phyloP scores from a whole-genome alignment of 305 asterid species.

The Fraxinus sp. region DNA sequence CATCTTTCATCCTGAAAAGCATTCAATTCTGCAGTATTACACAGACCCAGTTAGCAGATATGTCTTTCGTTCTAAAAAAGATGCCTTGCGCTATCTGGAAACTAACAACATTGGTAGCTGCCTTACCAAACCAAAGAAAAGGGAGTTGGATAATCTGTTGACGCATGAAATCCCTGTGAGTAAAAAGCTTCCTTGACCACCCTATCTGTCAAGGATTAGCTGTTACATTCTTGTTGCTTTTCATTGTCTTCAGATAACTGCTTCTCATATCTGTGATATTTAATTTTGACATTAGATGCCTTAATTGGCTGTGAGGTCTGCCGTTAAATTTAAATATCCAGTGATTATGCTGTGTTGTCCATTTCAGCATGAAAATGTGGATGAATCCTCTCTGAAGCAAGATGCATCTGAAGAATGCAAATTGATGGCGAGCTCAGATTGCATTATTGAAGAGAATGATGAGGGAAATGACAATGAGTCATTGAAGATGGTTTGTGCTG shows the following conservation, averaged over 20 bases:
- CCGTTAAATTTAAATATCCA: neutral
- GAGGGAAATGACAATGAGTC: neutral
- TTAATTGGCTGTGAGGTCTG: neutral
- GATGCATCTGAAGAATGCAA: neutral
- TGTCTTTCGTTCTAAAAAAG: constrained; percentile 20
- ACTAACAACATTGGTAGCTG: constrained; percentile 10
- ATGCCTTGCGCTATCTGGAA: constrained; percentile 19
- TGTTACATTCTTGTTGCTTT: neutral
- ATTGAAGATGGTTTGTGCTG: constrained; percentile 5
- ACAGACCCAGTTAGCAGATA: constrained; percentile 19
- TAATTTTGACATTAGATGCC: constrained; percentile 1
- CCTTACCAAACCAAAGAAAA: constrained; percentile 16
- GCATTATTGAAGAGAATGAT: neutral
- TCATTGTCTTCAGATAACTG: constrained; percentile 5
- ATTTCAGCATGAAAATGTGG: constrained; percentile 15
- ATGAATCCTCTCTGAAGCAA: constrained; percentile 1
- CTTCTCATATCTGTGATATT: constrained; percentile 4
- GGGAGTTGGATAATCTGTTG: constrained; percentile 4
- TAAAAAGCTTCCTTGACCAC: constrained; percentile 7
- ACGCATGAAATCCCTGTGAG: constrained; percentile 19
- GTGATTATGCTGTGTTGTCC: neutral
- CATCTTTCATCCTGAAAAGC: constrained; percentile 20
- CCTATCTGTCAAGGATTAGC: constrained; percentile 11
- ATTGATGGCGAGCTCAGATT: neutral
- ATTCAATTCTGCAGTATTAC: constrained; percentile 37